A percentile compares a stretch with the other conserved stretches of the same genome.
These are phyloP conservation scores for Wickerhamomyces mucosus DNA, from an alignment of 805 yeast species.

Conservation along the genomic window DNA sequence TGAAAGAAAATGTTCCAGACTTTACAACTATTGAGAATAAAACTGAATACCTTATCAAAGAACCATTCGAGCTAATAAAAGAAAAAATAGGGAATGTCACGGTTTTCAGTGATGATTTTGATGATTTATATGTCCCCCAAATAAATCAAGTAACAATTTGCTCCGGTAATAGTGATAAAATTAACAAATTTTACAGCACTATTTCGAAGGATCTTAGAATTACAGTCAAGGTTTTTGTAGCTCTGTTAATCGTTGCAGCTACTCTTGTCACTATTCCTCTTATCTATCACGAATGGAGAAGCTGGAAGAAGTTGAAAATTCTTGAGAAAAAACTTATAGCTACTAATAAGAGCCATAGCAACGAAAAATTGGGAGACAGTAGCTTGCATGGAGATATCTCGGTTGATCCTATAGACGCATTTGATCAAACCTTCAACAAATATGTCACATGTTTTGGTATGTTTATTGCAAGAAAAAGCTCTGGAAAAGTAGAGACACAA, in stretches of 20 bases:
- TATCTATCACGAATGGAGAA: conserved; percentile 32
- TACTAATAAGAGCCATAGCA: neutral
- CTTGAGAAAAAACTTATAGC: conserved; percentile 19
- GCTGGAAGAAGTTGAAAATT: conserved; percentile 37
- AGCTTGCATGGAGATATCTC: neutral
- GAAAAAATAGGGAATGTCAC: conserved; percentile 28
- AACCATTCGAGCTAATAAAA: conserved; percentile 49
- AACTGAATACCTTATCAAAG: conserved; percentile 41
- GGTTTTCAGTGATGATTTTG: conserved; percentile 5
- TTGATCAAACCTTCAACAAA: conserved; percentile 16
- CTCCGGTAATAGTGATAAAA: conserved; percentile 26
- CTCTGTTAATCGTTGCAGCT: conserved; percentile 31
- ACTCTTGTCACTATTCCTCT: conserved; percentile 32
- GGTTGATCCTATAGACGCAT: conserved; percentile 8
- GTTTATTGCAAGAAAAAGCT: conserved; percentile 3
- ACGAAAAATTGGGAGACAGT: conserved; percentile 3
- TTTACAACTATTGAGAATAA: conserved; percentile 55
- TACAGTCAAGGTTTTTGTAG: conserved; percentile 29
- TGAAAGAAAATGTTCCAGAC: conserved; percentile 50
- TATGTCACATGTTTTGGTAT: conserved; percentile 16
- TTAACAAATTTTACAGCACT: conserved; percentile 29
- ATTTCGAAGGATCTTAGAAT: conserved; percentile 24
- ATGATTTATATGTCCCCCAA: conserved; percentile 33
- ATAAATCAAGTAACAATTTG: conserved; percentile 28
- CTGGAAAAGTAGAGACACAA: conserved; percentile 6